Conservation (phyloP, 2,329 filamentous ascomycete species). For the Torrubiella hemipterigena region DNA sequence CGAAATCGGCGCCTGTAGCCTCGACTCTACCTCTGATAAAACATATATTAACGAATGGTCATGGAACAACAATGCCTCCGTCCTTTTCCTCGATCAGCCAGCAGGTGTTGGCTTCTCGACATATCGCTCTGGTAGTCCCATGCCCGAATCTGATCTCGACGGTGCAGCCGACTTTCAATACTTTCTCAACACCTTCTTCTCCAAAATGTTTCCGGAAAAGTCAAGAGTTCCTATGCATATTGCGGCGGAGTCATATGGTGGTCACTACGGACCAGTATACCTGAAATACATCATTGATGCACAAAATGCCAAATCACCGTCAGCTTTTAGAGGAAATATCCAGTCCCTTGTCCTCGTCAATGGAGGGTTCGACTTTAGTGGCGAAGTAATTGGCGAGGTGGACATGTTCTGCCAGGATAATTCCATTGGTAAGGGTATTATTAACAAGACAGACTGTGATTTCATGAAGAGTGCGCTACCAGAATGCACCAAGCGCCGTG, state of each 20-base stretch:
- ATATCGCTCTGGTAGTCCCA: conserved; percentile 8
- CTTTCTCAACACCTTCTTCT: conserved; percentile 34
- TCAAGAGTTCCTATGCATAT: conserved; percentile 27
- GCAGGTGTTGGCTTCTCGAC: conserved; percentile 49
- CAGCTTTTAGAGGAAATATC: conserved; percentile 50
- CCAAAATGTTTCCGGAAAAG: conserved; percentile 27
- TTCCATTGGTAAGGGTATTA: conserved; percentile 6
- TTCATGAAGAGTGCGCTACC: conserved; percentile 26
- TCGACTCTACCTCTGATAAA: conserved; percentile 1
- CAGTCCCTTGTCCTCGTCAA: conserved; percentile 21
- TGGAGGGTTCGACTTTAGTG: conserved; percentile 8
- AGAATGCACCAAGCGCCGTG: conserved; percentile 26
- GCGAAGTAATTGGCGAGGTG: conserved; percentile 5
- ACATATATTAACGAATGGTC: conserved; percentile 8
- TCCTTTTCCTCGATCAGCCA: conserved; percentile 36
- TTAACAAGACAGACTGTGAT: conserved; percentile 10
- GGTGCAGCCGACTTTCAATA: conserved; percentile 34
- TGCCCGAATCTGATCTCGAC: conserved; percentile 25
- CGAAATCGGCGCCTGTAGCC: conserved; percentile 9
- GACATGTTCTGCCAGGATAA: conserved; percentile 8
- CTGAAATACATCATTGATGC: conserved; percentile 9
- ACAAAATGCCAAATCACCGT: conserved; percentile 3
- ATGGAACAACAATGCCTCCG: conserved; percentile 14
- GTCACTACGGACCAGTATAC: conserved; percentile 24
- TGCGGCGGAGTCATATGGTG: conserved; percentile 26